Evolutionary conservation across 768 basidiomycete genomes (phyloP).

Genomic region (Trametes cingulata): DNA sequence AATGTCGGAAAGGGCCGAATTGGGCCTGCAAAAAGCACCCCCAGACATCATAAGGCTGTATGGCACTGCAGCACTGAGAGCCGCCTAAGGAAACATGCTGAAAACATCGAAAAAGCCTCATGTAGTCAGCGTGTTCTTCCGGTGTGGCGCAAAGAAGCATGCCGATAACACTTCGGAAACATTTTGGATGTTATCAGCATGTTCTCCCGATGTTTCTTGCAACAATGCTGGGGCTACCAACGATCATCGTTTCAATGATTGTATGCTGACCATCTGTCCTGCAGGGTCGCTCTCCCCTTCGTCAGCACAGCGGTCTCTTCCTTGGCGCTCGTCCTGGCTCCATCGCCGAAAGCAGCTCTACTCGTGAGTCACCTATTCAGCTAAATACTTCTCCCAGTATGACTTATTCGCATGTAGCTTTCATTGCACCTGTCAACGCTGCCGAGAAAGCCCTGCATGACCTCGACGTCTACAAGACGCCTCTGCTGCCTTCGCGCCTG

Average conservation of each 20-base stretch:
- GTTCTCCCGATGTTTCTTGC: background rate
- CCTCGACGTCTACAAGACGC: constrained; percentile 78
- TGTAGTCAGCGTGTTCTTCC: constrained; percentile 2
- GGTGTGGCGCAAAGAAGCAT: constrained; percentile 23
- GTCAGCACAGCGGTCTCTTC: constrained; percentile 19
- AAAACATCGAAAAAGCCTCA: background rate
- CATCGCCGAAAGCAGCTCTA: constrained; percentile 4
- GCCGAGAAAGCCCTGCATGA: constrained; percentile 72
- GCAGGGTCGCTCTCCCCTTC: constrained; percentile 20
- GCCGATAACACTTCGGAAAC: constrained; percentile 32
- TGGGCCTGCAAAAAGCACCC: background rate
- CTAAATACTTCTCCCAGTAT: background rate
- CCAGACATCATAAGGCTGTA: background rate
- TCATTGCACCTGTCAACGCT: constrained; percentile 42
- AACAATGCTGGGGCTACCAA: background rate
- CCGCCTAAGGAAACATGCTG: background rate
- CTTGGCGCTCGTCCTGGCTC: constrained; percentile 15
- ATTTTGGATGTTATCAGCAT: background rate
- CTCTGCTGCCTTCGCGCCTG: constrained; percentile 65
- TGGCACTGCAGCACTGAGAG: background rate
- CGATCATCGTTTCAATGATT: background rate
- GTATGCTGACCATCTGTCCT: background rate
- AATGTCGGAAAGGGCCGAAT: background rate
- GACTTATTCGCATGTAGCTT: background rate
- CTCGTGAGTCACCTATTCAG: background rate